Evolutionary conservation across 176 grass and related monocot species (phyloP), one percentile per base, ranked within the genome.

Genomic region (Avena insularis): DNA sequence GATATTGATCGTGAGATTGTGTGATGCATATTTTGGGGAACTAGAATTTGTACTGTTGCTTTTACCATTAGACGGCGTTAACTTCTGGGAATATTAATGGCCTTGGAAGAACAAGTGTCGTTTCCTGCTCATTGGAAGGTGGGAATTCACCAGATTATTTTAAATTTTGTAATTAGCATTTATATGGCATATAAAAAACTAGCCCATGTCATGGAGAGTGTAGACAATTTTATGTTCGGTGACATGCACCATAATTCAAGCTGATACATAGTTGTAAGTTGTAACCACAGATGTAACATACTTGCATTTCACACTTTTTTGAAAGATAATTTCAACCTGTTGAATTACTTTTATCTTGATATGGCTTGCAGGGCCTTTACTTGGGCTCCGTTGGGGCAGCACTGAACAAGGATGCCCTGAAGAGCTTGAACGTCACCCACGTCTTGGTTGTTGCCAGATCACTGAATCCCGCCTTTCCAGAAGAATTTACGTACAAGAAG

Each of bases 401-500:
- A 12, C 47, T 94, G 43, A 98, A 98, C 17, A 96, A 93, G 88
- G 84, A 92, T 12, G 61, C 78, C 50, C 64, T 98, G 33, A 94
- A 96, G 71, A 88, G 50, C 13, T 72, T 98, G 23, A 98, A 94
- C 90, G 81, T 98, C 64, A 96, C 92, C 47, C 92, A 96, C 67
- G 47, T 98, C 59, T 84, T 98, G 61, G 88, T 90, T 14, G 92
- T 94, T 15, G 94, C 94, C 27, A 90, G 85, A 86, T 98, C 97
- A 79, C 83, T 98, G 23, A 81, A 85, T 64, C 92, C 97, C 10
- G 70, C 88, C n/a, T 96, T 85, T 82, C 92, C 94, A 17, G 14
- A 85, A 33, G 92, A 98, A 70, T 94, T 98, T 65, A 85, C 77
- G 6, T 98, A 96, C 88, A 98, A 93, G 87, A 96, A 96, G 85